Evolutionary conservation across 208 protist genomes (phyloP).

Genomic region (Crithidia sp.): DNA sequence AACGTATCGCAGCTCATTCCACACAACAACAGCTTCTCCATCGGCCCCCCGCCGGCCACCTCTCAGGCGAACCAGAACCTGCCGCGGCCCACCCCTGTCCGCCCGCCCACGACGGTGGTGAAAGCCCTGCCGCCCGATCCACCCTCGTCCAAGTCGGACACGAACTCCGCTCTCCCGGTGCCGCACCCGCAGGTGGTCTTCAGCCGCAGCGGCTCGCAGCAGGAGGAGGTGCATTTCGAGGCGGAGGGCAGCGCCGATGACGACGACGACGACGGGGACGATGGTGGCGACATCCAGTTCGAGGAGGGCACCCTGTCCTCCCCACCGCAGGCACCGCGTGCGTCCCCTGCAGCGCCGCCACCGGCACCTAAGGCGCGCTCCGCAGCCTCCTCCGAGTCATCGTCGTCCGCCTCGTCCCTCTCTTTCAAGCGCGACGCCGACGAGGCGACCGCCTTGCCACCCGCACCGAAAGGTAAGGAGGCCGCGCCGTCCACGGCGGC

Average conservation of each 20-base stretch:
- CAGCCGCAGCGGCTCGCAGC: conserved; percentile 18
- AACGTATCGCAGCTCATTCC: conserved; percentile 22
- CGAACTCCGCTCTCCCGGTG: conserved; percentile 16
- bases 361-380: neutral
- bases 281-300: conserved; percentile 36
- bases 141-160: neutral
- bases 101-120: conserved; percentile 1
- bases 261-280: neutral
- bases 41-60: conserved; percentile 15
- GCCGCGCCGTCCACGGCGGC: conserved; percentile 4
- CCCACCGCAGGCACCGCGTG: neutral
- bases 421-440: conserved; percentile 43
- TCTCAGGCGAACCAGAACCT: conserved; percentile 19
- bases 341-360: neutral
- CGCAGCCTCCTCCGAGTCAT: neutral
- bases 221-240: conserved; percentile 21
- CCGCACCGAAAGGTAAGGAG: neutral
- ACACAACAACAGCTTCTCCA: conserved; percentile 24
- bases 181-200: conserved; percentile 13
- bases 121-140: neutral
- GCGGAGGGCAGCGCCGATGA: conserved; percentile 7
- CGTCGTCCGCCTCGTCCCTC: conserved; percentile 21
- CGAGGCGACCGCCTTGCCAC: conserved; percentile 29
- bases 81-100: conserved; percentile 20
- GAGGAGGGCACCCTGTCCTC: conserved; percentile 21